A percentile compares a stretch with the other conserved stretches of the same genome.
Conservation (phyloP, 331 rosid species). For the Quercus tomentella region DNA sequence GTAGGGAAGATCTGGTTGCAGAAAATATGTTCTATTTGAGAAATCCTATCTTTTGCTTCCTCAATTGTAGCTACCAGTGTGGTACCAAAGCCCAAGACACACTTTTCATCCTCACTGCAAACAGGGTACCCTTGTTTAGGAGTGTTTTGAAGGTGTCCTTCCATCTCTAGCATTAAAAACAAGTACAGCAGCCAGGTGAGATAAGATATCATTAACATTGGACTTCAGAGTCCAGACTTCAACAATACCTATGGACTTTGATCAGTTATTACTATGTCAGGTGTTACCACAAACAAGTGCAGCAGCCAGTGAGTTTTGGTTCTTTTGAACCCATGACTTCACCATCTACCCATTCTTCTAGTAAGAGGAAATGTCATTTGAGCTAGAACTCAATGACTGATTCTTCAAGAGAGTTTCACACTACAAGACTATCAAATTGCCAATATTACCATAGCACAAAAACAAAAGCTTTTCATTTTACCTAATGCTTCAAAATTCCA, state of each 20-base stretch:
- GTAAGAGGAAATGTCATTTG: too few relatives aligned
- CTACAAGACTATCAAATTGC: neutral
- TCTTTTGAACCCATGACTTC: too few relatives aligned
- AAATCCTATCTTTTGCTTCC: slow-evolving; percentile 67
- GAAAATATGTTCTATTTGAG: slow-evolving; percentile 64
- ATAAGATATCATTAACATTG: too few relatives aligned
- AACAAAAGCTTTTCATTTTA: neutral
- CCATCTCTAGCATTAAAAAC: slow-evolving; percentile 22
- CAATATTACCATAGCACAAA: neutral
- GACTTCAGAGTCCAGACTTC: too few relatives aligned
- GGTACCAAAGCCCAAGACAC: slow-evolving; percentile 62
- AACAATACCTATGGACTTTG: too few relatives aligned
- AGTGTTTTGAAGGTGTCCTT: slow-evolving; percentile 25
- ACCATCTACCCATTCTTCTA: too few relatives aligned
- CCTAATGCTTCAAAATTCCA: neutral
- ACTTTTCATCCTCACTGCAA: slow-evolving; percentile 34
- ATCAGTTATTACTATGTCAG: neutral
- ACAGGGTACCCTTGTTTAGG: slow-evolving; percentile 17
- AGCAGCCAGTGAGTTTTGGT: too few relatives aligned
- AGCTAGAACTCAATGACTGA: too few relatives aligned
- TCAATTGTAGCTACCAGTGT: slow-evolving; percentile 76
- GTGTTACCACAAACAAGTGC: neutral
- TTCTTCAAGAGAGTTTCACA: neutral
- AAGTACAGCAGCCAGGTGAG: too few relatives aligned
- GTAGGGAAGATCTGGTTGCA: slow-evolving; percentile 63